Percentiles rank a stretch among this genome's conserved stretches.
phyloP scores from a whole-genome alignment of 169 alveolate species.

The Eimeria maxima region DNA sequence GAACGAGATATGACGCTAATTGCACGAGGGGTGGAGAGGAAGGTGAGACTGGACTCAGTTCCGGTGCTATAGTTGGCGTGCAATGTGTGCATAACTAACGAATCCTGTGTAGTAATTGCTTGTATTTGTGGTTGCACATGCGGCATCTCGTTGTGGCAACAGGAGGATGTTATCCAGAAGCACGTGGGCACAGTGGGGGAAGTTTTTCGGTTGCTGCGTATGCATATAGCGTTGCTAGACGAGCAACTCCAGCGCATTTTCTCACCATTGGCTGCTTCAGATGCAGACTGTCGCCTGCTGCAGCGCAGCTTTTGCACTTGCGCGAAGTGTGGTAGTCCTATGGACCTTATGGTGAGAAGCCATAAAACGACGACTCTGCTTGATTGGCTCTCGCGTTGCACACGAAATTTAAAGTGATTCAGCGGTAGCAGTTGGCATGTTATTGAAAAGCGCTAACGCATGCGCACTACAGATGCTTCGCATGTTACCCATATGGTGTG shows the following conservation, averaged over 20 bases:
- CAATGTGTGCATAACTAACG: background rate
- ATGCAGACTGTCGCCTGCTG: constrained; percentile 32
- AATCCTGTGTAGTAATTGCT: background rate
- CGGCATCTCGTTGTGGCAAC: background rate
- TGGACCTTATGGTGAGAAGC: constrained; percentile 61
- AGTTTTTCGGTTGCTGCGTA: constrained; percentile 26
- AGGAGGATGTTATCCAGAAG: constrained; percentile 57
- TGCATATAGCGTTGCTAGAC: constrained; percentile 59
- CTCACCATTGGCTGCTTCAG: constrained; percentile 65
- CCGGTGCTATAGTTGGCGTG: background rate
- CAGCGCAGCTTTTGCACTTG: constrained; percentile 43
- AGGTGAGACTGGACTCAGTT: constrained; percentile 61
- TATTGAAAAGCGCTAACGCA: background rate
- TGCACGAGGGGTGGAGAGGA: constrained; percentile 77
- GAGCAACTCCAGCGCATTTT: constrained; percentile 34
- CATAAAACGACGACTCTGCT: background rate
- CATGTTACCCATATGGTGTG: background rate
- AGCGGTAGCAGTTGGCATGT: background rate
- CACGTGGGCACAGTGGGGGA: constrained; percentile 56
- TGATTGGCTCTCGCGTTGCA: background rate
- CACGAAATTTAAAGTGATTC: background rate
- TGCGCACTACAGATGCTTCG: background rate
- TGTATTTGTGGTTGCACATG: background rate
- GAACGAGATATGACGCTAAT: constrained; percentile 83
- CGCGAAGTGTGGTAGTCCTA: constrained; percentile 57